These are phyloP conservation scores for Vigna mungo DNA, from an alignment of 306 rosid species.

Conservation along the genomic window DNA sequence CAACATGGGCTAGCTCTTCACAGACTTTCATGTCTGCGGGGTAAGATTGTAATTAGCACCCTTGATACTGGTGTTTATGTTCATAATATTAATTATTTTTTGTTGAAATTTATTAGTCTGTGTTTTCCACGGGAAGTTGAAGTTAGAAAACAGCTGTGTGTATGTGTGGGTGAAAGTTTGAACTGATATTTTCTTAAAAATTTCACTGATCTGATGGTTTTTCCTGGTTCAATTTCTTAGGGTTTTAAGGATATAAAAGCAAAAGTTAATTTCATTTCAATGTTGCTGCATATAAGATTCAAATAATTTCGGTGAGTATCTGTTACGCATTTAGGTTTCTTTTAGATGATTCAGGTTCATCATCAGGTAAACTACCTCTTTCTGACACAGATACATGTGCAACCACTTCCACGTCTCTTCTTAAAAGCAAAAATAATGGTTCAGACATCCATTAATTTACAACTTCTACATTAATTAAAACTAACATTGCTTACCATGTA, in stretches of 20 bases:
- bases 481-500: background rate
- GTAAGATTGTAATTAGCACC: constrained; percentile 20
- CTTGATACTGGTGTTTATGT: background rate
- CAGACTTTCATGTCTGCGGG: background rate
- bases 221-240: constrained; percentile 14
- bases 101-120: background rate
- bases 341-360: constrained; percentile 3
- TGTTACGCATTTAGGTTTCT: constrained; percentile 5
- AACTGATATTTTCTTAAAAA: background rate
- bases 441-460: background rate
- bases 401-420: background rate
- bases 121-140: background rate
- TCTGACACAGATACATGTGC: constrained; percentile 8
- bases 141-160: background rate
- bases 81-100: background rate
- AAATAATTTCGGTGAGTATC: background rate
- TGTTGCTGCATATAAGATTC: background rate
- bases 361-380: constrained; percentile 5
- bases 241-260: constrained; percentile 31
- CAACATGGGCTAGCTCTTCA: background rate
- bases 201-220: background rate
- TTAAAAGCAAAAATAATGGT: constrained; percentile 11
- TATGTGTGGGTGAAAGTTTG: background rate
- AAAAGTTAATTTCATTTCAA: background rate
- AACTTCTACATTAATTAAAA: constrained; percentile 1